These are phyloP conservation scores for Coemansia javaensis DNA, from an alignment of 192 early-diverging fungal species.

Conservation along the genomic window DNA sequence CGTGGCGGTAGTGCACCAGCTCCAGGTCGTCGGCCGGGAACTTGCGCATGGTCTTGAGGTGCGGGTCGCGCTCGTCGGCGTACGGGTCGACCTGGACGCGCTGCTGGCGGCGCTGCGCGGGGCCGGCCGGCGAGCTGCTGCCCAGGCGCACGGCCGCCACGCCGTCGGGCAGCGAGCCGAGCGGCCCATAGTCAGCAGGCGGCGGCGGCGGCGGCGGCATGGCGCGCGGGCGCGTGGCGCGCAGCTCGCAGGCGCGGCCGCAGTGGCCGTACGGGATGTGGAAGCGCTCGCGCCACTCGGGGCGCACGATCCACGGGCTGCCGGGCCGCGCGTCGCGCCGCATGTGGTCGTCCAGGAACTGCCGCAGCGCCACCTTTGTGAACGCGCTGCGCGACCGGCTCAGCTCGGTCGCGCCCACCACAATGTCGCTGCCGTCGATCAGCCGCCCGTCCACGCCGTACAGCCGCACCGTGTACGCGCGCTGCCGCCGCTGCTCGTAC, in stretches of 20 bases:
- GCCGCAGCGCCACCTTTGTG: conserved; percentile 42
- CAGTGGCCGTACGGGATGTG: conserved; percentile 40
- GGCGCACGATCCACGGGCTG: conserved; percentile 36
- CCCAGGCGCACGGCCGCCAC: background rate
- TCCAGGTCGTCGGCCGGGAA: conserved; percentile 86
- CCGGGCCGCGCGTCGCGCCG: conserved; percentile 21
- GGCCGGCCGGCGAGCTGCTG: background rate
- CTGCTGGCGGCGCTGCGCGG: background rate
- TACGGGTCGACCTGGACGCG: conserved; percentile 31
- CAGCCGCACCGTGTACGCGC: conserved; percentile 33
- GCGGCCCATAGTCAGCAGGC: background rate
- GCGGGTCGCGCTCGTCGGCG: conserved; percentile 24
- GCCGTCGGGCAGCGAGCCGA: background rate
- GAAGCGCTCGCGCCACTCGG: conserved; percentile 45
- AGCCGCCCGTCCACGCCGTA: conserved; percentile 33
- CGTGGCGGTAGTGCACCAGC: conserved; percentile 51
- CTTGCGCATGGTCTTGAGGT: conserved; percentile 49
- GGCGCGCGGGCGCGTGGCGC: too few species aligned
- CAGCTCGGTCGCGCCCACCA: conserved; percentile 30
- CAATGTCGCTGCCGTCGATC: conserved; percentile 44
- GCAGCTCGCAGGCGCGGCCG: conserved; percentile 27
- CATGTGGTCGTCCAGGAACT: conserved; percentile 45
- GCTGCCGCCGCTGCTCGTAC: conserved; percentile 20
- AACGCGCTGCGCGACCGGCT: conserved; percentile 46
- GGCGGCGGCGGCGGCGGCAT: too few species aligned